Conservation (phyloP, 208 protist species). For the Trypanosoma rangeli region DNA sequence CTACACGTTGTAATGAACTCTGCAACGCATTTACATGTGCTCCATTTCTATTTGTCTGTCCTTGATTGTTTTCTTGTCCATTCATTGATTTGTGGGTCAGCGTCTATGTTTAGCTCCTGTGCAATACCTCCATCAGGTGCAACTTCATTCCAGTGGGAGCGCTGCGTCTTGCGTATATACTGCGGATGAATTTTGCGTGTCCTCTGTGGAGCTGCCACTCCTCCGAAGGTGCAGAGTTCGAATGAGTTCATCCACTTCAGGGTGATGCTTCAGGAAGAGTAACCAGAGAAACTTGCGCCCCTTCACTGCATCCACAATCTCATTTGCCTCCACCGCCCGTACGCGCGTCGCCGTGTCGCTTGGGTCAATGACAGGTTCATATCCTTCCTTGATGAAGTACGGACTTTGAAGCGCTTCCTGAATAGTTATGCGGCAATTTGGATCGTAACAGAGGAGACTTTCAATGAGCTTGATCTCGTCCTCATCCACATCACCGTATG, state of each 20-base stretch:
- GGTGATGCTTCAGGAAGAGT: conserved; percentile 73
- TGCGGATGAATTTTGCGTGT: background rate
- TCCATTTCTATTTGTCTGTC: too few relatives aligned
- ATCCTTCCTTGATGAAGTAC: conserved; percentile 78
- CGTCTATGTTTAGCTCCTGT: background rate
- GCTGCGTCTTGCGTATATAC: background rate
- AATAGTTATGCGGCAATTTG: conserved; percentile 66
- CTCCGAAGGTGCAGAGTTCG: conserved; percentile 35
- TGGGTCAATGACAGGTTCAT: conserved; percentile 65
- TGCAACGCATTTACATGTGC: too few relatives aligned
- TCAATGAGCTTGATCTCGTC: conserved; percentile 76
- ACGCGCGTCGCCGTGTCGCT: conserved; percentile 54
- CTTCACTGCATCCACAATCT: conserved; percentile 56
- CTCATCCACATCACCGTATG: conserved; percentile 66
- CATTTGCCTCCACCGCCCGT: conserved; percentile 51
- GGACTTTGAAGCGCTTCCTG: conserved; percentile 68
- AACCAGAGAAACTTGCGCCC: conserved; percentile 79
- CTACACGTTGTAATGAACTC: too few relatives aligned
- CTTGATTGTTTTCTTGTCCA: background rate
- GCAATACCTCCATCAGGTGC: too few relatives aligned
- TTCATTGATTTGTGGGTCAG: background rate
- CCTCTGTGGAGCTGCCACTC: background rate
- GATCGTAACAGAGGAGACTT: conserved; percentile 69
- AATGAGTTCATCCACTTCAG: conserved; percentile 74
- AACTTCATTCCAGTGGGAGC: background rate